phyloP scores from a whole-genome alignment of 768 basidiomycete species.

The Rhizopogon sp. region DNA sequence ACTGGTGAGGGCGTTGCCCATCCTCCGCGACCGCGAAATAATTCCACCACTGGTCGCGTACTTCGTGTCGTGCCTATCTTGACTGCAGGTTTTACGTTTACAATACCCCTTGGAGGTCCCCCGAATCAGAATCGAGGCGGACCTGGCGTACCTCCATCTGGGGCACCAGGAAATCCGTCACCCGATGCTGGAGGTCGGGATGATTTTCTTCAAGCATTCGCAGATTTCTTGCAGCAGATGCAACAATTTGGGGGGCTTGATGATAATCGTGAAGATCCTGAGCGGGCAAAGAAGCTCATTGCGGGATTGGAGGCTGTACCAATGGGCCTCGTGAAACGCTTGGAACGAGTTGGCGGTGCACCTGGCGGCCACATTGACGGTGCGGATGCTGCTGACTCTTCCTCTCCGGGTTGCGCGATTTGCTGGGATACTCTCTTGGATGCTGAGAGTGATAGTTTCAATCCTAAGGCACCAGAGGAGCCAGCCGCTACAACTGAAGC shows the following conservation, averaged over 20 bases:
- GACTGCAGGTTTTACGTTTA: slow-evolving; percentile 29
- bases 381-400: slow-evolving; percentile 27
- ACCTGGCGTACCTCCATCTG: slow-evolving; percentile 2
- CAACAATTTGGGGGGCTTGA: slow-evolving; percentile 19
- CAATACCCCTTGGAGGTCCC: slow-evolving; percentile 27
- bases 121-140: slow-evolving; percentile 6
- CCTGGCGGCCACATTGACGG: slow-evolving; percentile 27
- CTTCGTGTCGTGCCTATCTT: slow-evolving; percentile 18
- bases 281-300: slow-evolving; percentile 58
- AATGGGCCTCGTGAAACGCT: slow-evolving; percentile 55
- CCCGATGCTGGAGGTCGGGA: slow-evolving; percentile 10
- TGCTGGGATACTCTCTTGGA: slow-evolving; percentile 71
- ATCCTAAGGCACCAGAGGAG: slow-evolving; percentile 9
- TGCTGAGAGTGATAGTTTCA: slow-evolving; percentile 32
- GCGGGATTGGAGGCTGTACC: slow-evolving; percentile 64
- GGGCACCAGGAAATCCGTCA: not conserved
- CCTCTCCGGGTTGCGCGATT: slow-evolving; percentile 55
- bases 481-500: slow-evolving; percentile 1
- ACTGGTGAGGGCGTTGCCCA: slow-evolving; percentile 23
- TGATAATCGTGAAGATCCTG: slow-evolving; percentile 54
- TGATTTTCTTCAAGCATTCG: slow-evolving; percentile 20
- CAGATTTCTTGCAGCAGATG: slow-evolving; percentile 22
- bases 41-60: slow-evolving; percentile 17
- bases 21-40: slow-evolving; percentile 13
- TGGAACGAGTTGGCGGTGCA: slow-evolving; percentile 46